Conservation (phyloP, 139 green algal genomes). For the Coccomyxa sp. region DNA sequence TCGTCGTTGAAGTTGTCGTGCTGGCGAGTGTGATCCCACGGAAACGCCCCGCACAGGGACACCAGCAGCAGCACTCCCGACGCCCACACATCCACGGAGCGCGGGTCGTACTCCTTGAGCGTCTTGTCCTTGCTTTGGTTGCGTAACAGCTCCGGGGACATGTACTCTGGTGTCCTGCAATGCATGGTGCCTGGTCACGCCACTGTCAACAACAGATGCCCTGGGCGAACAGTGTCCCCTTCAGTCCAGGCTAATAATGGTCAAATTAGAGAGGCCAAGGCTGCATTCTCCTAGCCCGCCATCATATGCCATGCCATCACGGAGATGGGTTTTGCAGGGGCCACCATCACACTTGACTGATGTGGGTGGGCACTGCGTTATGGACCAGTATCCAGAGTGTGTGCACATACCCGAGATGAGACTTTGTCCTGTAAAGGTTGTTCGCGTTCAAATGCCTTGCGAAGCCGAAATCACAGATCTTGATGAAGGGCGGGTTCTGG, state of each 20-base stretch:
- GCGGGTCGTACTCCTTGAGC: conserved; percentile 8
- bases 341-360: not conserved
- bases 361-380: not conserved
- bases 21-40: conserved; percentile 45
- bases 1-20: conserved; percentile 10
- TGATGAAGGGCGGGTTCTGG: conserved; percentile 13
- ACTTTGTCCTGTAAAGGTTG: not conserved
- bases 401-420: not conserved
- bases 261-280: not conserved
- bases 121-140: not conserved
- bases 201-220: not conserved
- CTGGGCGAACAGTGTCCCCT: not conserved
- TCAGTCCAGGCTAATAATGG: not conserved
- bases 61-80: conserved; percentile 66
- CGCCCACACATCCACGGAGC: conserved; percentile 61
- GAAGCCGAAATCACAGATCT: conserved; percentile 25
- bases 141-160: conserved; percentile 64
- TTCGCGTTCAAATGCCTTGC: conserved; percentile 3
- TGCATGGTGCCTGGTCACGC: not conserved
- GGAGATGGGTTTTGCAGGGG: not conserved
- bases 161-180: conserved; percentile 64
- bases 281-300: no score
- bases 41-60: conserved; percentile 41
- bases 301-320: not conserved
- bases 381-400: not conserved